phyloP scores from a whole-genome alignment of 2,329 filamentous ascomycete species.

The Xylariaceae sp. region DNA sequence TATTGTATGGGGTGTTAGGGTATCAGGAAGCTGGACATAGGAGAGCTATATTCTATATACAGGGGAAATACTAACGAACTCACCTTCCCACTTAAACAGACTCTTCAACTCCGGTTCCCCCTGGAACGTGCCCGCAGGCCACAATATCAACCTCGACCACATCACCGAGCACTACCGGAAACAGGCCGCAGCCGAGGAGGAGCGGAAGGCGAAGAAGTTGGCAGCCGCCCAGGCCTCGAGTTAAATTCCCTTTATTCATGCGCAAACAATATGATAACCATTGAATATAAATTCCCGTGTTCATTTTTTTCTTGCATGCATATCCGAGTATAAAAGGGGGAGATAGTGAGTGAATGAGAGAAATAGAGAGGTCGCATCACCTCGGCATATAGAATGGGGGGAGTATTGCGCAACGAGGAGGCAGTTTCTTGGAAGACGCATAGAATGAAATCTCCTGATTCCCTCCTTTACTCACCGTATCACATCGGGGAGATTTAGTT shows the following conservation, averaged over 20 bases:
- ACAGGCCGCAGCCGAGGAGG: constrained; percentile 50
- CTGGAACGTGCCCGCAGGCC: constrained; percentile 52
- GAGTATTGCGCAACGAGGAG: no score
- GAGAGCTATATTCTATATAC: not conserved
- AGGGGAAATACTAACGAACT: constrained; percentile 10
- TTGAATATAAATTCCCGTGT: not conserved
- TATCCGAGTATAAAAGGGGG: not conserved
- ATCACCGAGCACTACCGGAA: constrained; percentile 54
- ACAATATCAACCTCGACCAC: constrained; percentile 49
- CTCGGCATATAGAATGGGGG: no score
- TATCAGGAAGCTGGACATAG: not conserved
- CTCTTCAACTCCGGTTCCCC: constrained; percentile 46
- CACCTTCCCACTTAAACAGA: constrained; percentile 31
- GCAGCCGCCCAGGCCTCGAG: constrained; percentile 19
- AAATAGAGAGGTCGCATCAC: no score
- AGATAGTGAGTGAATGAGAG: no score
- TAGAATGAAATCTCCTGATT: no score
- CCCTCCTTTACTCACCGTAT: no score
- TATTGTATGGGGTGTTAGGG: not conserved
- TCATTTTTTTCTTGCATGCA: not conserved
- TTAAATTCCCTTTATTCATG: constrained; percentile 13
- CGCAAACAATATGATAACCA: not conserved
- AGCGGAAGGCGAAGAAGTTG: constrained; percentile 48
- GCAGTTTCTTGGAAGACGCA: no score
- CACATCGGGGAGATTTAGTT: no score